Evolutionary conservation across 140 eudicot genomes (phyloP).

Genomic region (Stevia rebaudiana): DNA sequence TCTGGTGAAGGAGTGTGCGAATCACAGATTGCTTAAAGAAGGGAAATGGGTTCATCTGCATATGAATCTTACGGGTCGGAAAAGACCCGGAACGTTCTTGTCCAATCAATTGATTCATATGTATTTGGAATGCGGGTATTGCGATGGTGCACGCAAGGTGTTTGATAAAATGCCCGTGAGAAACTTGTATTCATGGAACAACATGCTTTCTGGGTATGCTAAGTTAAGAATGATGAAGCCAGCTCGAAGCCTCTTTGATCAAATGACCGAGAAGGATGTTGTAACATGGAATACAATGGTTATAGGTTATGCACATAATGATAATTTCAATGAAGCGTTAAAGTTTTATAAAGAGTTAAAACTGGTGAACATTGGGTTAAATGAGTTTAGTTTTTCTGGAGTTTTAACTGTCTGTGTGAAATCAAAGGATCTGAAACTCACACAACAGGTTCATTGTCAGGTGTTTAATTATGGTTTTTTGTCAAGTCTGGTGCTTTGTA

Average conservation of each 20-base stretch:
- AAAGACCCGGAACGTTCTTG: constrained; percentile 43
- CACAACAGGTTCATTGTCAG: constrained; percentile 62
- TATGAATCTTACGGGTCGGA: constrained; percentile 51
- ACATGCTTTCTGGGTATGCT: constrained; percentile 73
- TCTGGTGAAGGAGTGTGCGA: constrained; percentile 47
- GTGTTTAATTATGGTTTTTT: constrained; percentile 40
- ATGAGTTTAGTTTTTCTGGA: constrained; percentile 66
- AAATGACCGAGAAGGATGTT: constrained; percentile 54
- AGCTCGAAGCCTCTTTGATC: constrained; percentile 53
- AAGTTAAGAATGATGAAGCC: constrained; percentile 55
- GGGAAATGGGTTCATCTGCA: constrained; percentile 77
- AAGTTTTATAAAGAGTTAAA: constrained; percentile 43
- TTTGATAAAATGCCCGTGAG: constrained; percentile 66
- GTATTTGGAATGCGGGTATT: constrained; percentile 61
- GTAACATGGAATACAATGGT: constrained; percentile 79
- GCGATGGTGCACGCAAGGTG: constrained; percentile 52
- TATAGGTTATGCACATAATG: constrained; percentile 57
- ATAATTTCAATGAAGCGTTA: constrained; percentile 37
- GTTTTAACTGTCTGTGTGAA: constrained; percentile 51
- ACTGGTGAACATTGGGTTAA: constrained; percentile 32
- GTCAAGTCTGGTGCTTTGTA: constrained; percentile 46
- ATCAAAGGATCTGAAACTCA: constrained; percentile 40
- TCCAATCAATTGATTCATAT: constrained; percentile 47
- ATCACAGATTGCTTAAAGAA: constrained; percentile 37
- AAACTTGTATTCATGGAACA: constrained; percentile 75